phyloP scores from a whole-genome alignment of 768 basidiomycete genomes.

The Lentinula lateritia region DNA sequence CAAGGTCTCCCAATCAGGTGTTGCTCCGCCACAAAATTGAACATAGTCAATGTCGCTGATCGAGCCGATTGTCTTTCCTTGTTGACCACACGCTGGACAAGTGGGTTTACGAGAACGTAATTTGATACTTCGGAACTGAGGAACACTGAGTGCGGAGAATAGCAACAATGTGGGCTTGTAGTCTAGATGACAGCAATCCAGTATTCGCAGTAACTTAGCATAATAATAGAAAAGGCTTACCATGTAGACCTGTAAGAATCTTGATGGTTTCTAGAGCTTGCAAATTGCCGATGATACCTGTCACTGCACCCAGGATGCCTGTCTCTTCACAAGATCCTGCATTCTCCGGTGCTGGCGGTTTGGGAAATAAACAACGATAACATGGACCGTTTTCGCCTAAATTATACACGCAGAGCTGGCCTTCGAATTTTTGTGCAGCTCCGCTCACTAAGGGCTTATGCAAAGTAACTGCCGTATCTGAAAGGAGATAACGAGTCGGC shows the following conservation, averaged over 20 bases:
- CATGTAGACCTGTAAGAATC: slow-evolving; percentile 62
- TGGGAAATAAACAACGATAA: slow-evolving; percentile 91
- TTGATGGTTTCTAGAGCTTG: slow-evolving; percentile 90
- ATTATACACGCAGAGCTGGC: slow-evolving; percentile 77
- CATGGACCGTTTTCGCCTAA: slow-evolving; percentile 71
- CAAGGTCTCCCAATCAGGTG: slow-evolving; percentile 57
- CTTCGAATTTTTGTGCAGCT: slow-evolving; percentile 83
- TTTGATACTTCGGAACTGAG: slow-evolving; percentile 80
- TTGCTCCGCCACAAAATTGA: slow-evolving; percentile 75
- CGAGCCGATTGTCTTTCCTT: slow-evolving; percentile 33
- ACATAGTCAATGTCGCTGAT: slow-evolving; percentile 72
- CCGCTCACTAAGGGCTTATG: slow-evolving; percentile 86
- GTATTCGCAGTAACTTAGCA: background rate
- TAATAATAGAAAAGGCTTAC: slow-evolving; percentile 26
- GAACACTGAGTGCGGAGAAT: slow-evolving; percentile 62
- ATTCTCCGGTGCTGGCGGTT: slow-evolving; percentile 58
- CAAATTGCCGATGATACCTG: slow-evolving; percentile 83
- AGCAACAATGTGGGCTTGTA: slow-evolving; percentile 60
- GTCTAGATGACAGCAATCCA: slow-evolving; percentile 30
- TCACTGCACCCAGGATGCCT: slow-evolving; percentile 84
- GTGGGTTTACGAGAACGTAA: slow-evolving; percentile 64
- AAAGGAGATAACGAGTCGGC: slow-evolving; percentile 87
- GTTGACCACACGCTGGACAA: slow-evolving; percentile 71
- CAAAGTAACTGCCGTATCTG: slow-evolving; percentile 74
- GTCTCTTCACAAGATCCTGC: slow-evolving; percentile 81